Base-by-base conservation (phyloP, 306 rosid species). In the Canavalia ensiformis region DNA sequence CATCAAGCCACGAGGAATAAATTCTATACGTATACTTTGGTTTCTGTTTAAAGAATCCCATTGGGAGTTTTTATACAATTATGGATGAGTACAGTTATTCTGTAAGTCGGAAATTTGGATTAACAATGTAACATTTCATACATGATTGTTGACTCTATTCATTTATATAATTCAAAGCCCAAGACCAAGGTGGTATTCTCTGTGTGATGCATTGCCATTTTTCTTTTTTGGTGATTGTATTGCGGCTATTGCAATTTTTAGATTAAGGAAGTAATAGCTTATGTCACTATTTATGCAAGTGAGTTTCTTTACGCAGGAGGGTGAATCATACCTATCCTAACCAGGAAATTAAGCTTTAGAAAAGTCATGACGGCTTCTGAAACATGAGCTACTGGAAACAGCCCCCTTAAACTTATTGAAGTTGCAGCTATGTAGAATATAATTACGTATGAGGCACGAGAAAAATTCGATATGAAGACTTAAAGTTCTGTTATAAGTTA, bases 141-240 rank as follows among this genome's bases (percentile, higher is more conserved):
- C 35, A 2, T 68, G 74, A 69, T 79, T 79, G 57, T 56, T 79
- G 69, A 33, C 11, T 55, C 54, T 75, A 56, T 85, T 81, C 67
- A 81, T 33, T 74, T 49, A 46, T 9, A n/a, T 18, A 54, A 72
- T 25, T 55, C 35, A 78, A 45, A 60, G 18, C 25, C 47, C 45
- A 11, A 28, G 42, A 54, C 7, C 76, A 30, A 58, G 76, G 54
- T 67, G 71, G 18, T 75, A 56, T 74, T 66, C 35, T 67, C 0
- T 41, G 6, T 7, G 5, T n/a, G 18, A 44, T 49, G 42, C 49
- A 47, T 79, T 42, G 29, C 77, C 69, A 4, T 30, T 35, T 51
- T n/a, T n/a, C n/a, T 51, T 33, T 30, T 56, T 12, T 28, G 69
- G 5, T 63, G 47, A 63, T 63, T 34, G 29, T n/a, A n/a, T n/a